Percentiles rank a stretch among this genome's conserved stretches.
phyloP scores from a whole-genome alignment of 2,329 filamentous ascomycete species.

The Colletotrichum tropicale region DNA sequence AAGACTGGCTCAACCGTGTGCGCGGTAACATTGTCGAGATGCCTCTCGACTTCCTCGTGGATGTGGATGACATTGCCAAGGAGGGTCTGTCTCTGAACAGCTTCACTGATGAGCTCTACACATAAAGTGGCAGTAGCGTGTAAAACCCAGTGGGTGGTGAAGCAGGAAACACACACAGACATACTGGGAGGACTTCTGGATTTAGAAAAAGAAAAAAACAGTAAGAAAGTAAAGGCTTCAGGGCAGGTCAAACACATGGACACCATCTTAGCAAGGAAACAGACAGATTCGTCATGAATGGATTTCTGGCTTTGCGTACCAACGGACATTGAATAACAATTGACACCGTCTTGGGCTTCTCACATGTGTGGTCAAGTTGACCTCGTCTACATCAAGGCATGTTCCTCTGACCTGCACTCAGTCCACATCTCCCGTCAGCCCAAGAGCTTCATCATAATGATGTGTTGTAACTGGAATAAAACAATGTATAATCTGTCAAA shows the following conservation, averaged over 20 bases:
- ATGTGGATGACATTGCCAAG: conserved; percentile 83
- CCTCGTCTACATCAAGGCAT: not conserved
- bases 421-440: not conserved
- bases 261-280: not conserved
- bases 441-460: not conserved
- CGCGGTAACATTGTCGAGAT: conserved; percentile 83
- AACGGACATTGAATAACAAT: not conserved
- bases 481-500: conserved; percentile 16
- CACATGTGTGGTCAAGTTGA: not conserved
- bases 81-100: conserved; percentile 76
- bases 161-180: not conserved
- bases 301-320: not conserved
- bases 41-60: conserved; percentile 85
- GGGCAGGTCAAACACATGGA: not conserved
- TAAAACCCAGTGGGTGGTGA: not conserved
- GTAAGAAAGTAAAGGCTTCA: not conserved
- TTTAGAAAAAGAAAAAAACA: not conserved
- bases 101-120: conserved; percentile 76
- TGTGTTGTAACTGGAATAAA: not conserved
- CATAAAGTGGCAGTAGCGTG: conserved; percentile 34
- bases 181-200: not conserved
- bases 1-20: conserved; percentile 69
- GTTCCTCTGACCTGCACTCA: not conserved
- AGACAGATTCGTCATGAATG: not conserved
- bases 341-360: not conserved